Evolutionary conservation across 352 stramenopile species (phyloP), one percentile per base, ranked within the genome.

Genomic region (Phytophthora idaei): DNA sequence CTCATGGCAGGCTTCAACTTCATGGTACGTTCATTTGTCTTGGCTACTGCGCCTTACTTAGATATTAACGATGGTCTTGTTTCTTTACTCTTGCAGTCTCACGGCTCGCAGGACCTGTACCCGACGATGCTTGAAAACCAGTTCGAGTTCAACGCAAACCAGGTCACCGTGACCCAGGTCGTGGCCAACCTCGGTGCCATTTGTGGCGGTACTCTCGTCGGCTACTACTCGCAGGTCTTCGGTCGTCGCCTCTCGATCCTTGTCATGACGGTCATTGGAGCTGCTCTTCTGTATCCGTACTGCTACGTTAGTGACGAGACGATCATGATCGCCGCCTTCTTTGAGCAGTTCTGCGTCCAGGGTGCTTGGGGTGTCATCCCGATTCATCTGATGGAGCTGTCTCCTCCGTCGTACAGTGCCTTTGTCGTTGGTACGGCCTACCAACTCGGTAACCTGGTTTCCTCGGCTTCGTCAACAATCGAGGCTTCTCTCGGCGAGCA

Each of bases 361-460:
- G 77, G 77, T 10, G 79, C 79, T 34, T 85, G 74, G 77, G 79
- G 79, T 27, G 79, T 88, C 25, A 80, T 70, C 15, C 66, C 66
- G 8, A 74, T 74, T 15, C 66, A 74, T 28, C 62, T 88, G 15
- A 82, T 88, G 72, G 79, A 88, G 63, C 60, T 88, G 9, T 80
- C 79, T 11, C 79, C 79, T 32, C 77, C 79, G 9, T 80, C 74
- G 1, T 88, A 85, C 72, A 76, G 60, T 32, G 71, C 77, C 0
- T 81, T 88, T 32, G 51, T 88, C 34, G 69, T 80, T 11, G 79
- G 79, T 14, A 86, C 79, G 2, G 57, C 73, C 0, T 88, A 88
- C 48, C 79, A 88, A 28, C 77, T 88, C 15, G 79, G 79, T 46
- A 88, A 85, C 60, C 53, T 88, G 28, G 73, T 84, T 62, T 83